Evolutionary conservation across 805 yeast species (phyloP), one percentile per base, ranked within the genome.

Genomic region (Lipomyces sp.): DNA sequence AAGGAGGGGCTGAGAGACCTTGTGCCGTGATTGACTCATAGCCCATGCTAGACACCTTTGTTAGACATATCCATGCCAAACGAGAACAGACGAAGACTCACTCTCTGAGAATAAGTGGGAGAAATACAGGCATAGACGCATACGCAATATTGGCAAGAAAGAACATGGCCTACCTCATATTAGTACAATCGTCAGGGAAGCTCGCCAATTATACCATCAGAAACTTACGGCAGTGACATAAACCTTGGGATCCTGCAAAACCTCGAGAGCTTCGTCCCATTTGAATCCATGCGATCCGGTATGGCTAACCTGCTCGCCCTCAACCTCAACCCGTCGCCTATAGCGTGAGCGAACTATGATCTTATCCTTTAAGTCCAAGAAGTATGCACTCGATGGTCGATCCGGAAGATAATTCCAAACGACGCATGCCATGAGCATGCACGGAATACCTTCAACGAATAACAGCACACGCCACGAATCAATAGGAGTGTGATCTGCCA

Each of bases 1-100:
- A 86, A 10, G 88, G 88, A 24, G 88, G 89, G 30, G 86, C 88
- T 8, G 88, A 84, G 64, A 86, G 77, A 70, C 85, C 83, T 64
- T 85, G 80, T 3, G 88, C 84, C 48, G 82, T 80, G 57, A 84
- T 80, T 59, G 81, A 79, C 71, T 77, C 74, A 70, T 84, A 86
- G 58, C 85, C 82, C 71, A 86, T 78, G n/a, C 69, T 66, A 45
- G 24, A n/a, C 42, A 2, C 42, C 24, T 4, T 4, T 11, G 29
- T 42, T 42, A 42, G 48, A 18, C 4, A 42, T 7, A n/a, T 33
- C 34, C 24, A 42, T 15, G 24, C 29, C 13, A 33, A 35, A 10
- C n/a, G 11, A 24, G 10, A 53, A 39, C 29, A 58, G 15, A 10
- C 24, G 8, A 11, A 15, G 24, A 56, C 69, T 59, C 51, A 66